Percentiles rank a stretch among this genome's conserved stretches.
Conservation (phyloP, 768 basidiomycete genomes). For the Rhodotorula babjevae region DNA sequence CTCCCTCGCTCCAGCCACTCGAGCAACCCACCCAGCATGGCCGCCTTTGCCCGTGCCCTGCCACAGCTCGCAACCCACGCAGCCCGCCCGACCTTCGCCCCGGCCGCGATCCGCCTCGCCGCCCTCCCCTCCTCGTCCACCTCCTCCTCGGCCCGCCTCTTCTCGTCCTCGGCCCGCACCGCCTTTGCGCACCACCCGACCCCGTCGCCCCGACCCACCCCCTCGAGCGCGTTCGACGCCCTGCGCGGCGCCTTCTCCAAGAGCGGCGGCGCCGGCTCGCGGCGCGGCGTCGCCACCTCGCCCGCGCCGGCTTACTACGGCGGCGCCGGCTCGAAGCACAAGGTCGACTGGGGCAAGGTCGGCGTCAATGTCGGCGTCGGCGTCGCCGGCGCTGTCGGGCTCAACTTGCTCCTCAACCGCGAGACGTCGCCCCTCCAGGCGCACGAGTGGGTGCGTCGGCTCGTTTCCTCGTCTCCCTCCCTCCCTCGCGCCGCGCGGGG, state of each 20-base stretch:
- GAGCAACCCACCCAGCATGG: neutral
- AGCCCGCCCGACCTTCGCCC: neutral
- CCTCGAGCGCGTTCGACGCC: neutral
- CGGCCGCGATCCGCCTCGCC: neutral
- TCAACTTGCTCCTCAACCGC: slow-evolving; percentile 40
- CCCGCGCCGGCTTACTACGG: neutral
- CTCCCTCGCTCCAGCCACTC: too few relatives aligned
- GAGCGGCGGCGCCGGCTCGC: too few relatives aligned
- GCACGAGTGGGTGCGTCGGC: slow-evolving; percentile 33
- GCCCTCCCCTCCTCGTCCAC: neutral
- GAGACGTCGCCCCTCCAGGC: slow-evolving; percentile 26
- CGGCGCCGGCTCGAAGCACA: neutral
- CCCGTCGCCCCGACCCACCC: neutral
- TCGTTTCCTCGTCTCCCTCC: neutral
- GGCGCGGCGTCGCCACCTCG: neutral
- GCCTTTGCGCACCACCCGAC: neutral
- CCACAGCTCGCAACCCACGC: neutral
- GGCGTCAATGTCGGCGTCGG: slow-evolving; percentile 27
- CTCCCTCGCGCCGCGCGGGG: neutral
- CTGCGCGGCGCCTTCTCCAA: neutral
- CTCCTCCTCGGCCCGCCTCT: neutral
- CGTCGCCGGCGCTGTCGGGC: slow-evolving; percentile 21
- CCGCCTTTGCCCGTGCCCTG: neutral
- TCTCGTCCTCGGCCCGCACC: neutral
- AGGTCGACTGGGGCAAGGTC: slow-evolving; percentile 27